Evolutionary conservation across 2,329 filamentous ascomycete species (phyloP).

Genomic region (Magnaporthiopsis rhizophila): DNA sequence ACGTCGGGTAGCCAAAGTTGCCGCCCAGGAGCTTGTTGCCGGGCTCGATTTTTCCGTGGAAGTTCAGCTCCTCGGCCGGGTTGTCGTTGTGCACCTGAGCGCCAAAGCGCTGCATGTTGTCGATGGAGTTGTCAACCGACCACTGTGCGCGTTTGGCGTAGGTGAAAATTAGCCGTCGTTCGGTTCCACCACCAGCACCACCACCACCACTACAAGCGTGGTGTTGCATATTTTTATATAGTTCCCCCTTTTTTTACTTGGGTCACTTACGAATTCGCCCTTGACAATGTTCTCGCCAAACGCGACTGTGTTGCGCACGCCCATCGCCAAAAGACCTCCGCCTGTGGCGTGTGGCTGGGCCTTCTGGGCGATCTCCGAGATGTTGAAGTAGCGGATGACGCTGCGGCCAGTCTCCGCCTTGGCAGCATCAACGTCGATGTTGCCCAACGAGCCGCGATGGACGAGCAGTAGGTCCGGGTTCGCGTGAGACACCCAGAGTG

Average conservation of each 20-base stretch:
- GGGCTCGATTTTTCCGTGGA: slow-evolving; percentile 37
- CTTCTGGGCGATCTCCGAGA: slow-evolving; percentile 29
- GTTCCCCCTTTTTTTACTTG: no score
- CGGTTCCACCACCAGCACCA: not conserved
- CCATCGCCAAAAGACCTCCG: slow-evolving; percentile 35
- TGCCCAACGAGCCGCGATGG: slow-evolving; percentile 41
- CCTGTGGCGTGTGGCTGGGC: slow-evolving; percentile 11
- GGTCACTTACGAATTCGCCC: slow-evolving; percentile 20
- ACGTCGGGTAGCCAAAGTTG: slow-evolving; percentile 58
- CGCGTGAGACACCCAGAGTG: slow-evolving; percentile 37
- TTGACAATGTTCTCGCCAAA: slow-evolving; percentile 38
- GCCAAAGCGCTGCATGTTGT: slow-evolving; percentile 44
- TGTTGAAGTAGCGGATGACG: slow-evolving; percentile 48
- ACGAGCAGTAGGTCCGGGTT: slow-evolving; percentile 41
- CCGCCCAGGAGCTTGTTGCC: slow-evolving; percentile 20
- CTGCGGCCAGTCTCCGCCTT: slow-evolving; percentile 37
- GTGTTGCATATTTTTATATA: not conserved
- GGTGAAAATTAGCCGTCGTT: not conserved
- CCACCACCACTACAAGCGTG: not conserved
- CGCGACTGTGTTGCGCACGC: slow-evolving; percentile 57
- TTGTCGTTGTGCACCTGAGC: slow-evolving; percentile 51
- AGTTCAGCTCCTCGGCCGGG: slow-evolving; percentile 59
- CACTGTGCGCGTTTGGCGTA: slow-evolving; percentile 20
- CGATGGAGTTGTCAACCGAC: slow-evolving; percentile 56
- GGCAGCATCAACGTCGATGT: slow-evolving; percentile 39